phyloP scores from a whole-genome alignment of 2,329 filamentous ascomycete genomes.

The Endoconidiophora polonica region DNA sequence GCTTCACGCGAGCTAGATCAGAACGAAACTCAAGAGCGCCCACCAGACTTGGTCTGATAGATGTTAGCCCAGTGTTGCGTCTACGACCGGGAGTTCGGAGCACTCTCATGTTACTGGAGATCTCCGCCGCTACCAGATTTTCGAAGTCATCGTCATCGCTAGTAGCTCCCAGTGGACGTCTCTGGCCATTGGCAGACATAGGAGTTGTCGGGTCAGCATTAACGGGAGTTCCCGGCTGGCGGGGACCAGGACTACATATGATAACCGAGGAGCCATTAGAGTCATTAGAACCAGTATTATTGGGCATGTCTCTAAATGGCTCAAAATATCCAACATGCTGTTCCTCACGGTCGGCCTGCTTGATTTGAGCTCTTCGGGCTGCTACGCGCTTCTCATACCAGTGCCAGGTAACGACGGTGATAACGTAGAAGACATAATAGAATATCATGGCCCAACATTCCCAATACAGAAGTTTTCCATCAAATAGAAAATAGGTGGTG shows the following conservation, averaged over 20 bases:
- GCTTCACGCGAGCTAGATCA: constrained; percentile 71
- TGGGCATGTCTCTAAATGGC: constrained; percentile 46
- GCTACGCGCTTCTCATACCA: constrained; percentile 30
- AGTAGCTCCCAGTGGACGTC: constrained; percentile 18
- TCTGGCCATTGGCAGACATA: constrained; percentile 27
- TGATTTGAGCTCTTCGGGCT: background rate
- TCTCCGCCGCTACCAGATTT: constrained; percentile 57
- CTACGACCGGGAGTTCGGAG: constrained; percentile 45
- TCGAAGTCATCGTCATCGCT: constrained; percentile 35
- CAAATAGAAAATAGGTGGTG: constrained; percentile 71
- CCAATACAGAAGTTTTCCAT: constrained; percentile 72
- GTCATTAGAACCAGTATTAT: constrained; percentile 7
- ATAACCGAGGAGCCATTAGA: background rate
- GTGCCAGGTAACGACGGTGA: constrained; percentile 80
- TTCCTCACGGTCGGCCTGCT: constrained; percentile 14
- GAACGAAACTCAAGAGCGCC: constrained; percentile 89
- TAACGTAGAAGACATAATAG: constrained; percentile 81
- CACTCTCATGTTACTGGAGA: constrained; percentile 86
- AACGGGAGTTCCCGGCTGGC: constrained; percentile 6
- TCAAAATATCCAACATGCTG: constrained; percentile 19
- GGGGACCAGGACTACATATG: background rate
- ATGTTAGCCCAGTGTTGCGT: constrained; percentile 54
- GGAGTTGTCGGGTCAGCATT: constrained; percentile 4
- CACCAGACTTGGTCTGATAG: constrained; percentile 82
- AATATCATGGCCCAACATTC: constrained; percentile 81